phyloP scores from a whole-genome alignment of 257 asterid genomes.

The Ilex aquifolium region DNA sequence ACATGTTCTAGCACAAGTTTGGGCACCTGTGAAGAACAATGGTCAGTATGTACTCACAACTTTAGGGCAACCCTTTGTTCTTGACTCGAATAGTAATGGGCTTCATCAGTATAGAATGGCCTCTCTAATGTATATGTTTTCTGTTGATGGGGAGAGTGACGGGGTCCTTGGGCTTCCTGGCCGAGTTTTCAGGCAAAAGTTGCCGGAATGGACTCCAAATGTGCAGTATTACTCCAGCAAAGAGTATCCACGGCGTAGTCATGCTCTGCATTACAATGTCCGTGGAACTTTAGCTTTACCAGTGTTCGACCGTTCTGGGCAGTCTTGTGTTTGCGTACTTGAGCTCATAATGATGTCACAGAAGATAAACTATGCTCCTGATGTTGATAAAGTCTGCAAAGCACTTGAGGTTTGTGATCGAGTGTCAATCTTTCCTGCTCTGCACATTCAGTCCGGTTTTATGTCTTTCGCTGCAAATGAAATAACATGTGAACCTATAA shows the following conservation, averaged over 20 bases:
- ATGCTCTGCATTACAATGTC: constrained; percentile 76
- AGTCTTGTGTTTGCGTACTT: constrained; percentile 74
- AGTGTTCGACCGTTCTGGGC: constrained; percentile 86
- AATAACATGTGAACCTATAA: too few species aligned
- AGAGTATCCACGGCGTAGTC: constrained; percentile 73
- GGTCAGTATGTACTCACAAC: constrained; percentile 78
- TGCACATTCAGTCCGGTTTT: too few species aligned
- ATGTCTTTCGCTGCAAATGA: too few species aligned
- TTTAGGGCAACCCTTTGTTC: constrained; percentile 88
- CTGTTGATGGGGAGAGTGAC: constrained; percentile 65
- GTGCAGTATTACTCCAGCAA: constrained; percentile 90
- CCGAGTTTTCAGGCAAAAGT: constrained; percentile 66
- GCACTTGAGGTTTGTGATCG: constrained; percentile 81
- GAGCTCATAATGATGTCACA: constrained; percentile 96
- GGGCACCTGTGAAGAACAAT: constrained; percentile 88
- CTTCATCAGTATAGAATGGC: constrained; percentile 87
- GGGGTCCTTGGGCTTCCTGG: constrained; percentile 82
- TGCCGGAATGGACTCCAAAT: constrained; percentile 96
- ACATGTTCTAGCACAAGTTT: constrained; percentile 84
- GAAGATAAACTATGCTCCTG: constrained; percentile 85
- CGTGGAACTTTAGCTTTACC: constrained; percentile 91
- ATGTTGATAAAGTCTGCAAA: constrained; percentile 94
- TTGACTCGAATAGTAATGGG: constrained; percentile 71
- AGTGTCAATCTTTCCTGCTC: constrained; percentile 10
- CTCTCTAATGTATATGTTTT: constrained; percentile 64